Base-by-base conservation (phyloP, 345 rosid genomes). In the Diplotaxis tenuifolia region DNA sequence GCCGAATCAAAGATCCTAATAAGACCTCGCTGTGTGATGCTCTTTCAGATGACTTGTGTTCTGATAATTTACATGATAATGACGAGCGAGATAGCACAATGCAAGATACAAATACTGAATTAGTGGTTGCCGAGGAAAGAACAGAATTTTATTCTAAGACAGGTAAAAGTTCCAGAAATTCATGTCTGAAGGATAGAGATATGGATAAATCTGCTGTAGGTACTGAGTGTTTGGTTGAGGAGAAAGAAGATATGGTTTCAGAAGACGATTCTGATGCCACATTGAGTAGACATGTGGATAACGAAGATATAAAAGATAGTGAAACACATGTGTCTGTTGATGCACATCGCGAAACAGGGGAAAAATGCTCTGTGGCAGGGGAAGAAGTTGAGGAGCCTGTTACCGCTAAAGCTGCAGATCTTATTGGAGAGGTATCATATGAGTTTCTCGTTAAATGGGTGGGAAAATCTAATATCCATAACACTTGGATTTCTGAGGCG, bases 371-470 rank as follows among this genome's bases (percentile, higher is more conserved):
- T 62, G 55, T 54, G 65, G 71, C 52, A 67, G 79, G 81, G 72
- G 83, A 83, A 72, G 80, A 82, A 75, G 83, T 77, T 62, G 76
- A 60, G 76, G 86, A 78, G 62, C 77, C 86, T 71, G 66, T 71
- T 21, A 59, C 38, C 15, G 81, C 54, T 31, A 82, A 85, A 59
- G 62, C 79, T 71, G 71, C 75, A 12, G 73, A 81, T 75, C 77
- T 65, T 65, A 80, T 72, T 67, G 83, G 61, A 29, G 85, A 80
- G 77, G 64, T 80, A 60, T 71, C 79, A 12, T 90, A 83, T 77
- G 99, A 96, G 75, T 96, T 90, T 86, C 80, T 96, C 50, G 96
- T 96, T 70, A 96, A 96, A 78, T 96, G 99, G 99, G 95, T 86
- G 52, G 98, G 97, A 70, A 92, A 78, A 78, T 96, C 99, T 64